Evolutionary conservation across 2,329 filamentous ascomycete genomes (phyloP), one percentile per base, ranked within the genome.

Genomic region (Fusarium nelsonii): DNA sequence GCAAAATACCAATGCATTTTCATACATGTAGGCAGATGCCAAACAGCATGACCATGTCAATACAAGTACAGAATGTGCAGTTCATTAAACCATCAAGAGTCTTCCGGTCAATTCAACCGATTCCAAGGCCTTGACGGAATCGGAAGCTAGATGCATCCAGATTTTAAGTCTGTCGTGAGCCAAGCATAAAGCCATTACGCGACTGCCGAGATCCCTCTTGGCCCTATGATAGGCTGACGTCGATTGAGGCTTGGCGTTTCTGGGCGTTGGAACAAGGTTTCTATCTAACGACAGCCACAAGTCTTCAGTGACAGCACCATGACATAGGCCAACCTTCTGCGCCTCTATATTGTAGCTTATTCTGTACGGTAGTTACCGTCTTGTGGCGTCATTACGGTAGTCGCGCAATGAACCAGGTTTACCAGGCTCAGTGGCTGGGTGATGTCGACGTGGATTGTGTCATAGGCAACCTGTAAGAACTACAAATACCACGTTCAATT

Each of bases 301-400:
- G 9, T 46, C 23, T 58, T 40, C 18, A 39, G 14, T 3, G 6
- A 30, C 15, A 16, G 14, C 26, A 34, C n/a, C 10, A 64, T 64
- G 61, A 64, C 61, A 64, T 65, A 14, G 32, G 60, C 61, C 61
- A 64, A 65, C 30, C 30, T 12, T 37, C 45, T 64, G 40, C 40
- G 61, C 36, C 60, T 46, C 18, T 2, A 5, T 4, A 15, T 9
- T 23, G 32, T 30, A 11, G 32, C 23, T 44, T 40, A 28, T n/a
- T 30, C 20, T 39, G 44, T 52, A 7, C 20, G 16, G 30, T 23
- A n/a, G 16, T 4, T 41, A n/a, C 45, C 20, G 16, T 41, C 8
- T 7, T 39, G 59, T 58, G 43, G 61, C 61, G 58, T 64, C 58
- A 63, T 58, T 34, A 8, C 58, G 51, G 28, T 41, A 65, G 20